Evolutionary conservation across 306 rosid species (phyloP), one percentile per base, ranked within the genome.

Genomic region (Vigna radiata): DNA sequence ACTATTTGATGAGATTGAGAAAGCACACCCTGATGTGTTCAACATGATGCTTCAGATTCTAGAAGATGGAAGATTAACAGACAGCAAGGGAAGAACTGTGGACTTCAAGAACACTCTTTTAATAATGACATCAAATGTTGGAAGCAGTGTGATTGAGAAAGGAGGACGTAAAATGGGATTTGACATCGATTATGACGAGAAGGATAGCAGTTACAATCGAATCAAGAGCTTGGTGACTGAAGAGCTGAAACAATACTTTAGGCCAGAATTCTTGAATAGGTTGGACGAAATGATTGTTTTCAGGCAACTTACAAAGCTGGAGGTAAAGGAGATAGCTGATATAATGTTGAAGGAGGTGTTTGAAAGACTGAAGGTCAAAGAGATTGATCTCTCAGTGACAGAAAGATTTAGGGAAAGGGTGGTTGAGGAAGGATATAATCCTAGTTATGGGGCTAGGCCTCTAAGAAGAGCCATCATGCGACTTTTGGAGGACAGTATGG

Each of bases 1-100:
- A 47, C 94, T 94, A 16, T 94, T 94, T 68, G 98, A 94, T 74
- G 98, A 93, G 88, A 94, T 94, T 59, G 98, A 94, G 86, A 94
- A 94, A 87, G 98, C 98, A 25, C 98, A 94, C 75, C 98, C 98
- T 2, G 98, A 94, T 72, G 96, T 94, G 53, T 94, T 94, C 79
- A 94, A 94, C 85, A 90, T 94, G 98, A 94, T 94, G 98, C 98
- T 94, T 82, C 97, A 94, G 83, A 94, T 94, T 68, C 90, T 94
- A 1, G 98, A 94, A 85, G 98, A 94, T 73, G 98, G 98, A 46
- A 90, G 98, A 76, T 85, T 94, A 80, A 94, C 98, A 2, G 98
- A 94, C 75, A 94, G 98, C 52, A 94, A 94, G 86, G 98, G 98
- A 9, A 88, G 98, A 82, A 94, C 98, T 1, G 98, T 94, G 52